Evolutionary conservation across 805 yeast species (phyloP), one percentile per base, ranked within the genome.

Genomic region (Ogataea populi-albae): DNA sequence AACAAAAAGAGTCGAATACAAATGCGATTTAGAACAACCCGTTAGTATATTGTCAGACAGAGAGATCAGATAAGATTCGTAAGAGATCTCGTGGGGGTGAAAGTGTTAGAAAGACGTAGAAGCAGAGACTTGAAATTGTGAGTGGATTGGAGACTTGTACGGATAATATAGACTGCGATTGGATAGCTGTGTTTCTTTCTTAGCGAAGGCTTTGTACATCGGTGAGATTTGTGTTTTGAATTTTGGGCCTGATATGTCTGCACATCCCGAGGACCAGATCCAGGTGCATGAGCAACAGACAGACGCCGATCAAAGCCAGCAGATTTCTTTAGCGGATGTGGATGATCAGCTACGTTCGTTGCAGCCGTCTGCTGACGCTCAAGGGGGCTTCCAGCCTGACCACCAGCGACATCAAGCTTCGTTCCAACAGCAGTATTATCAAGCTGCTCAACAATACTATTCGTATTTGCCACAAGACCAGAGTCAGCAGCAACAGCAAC

Each of bases 291-390:
- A 25, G 7, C 37, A 17, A 14, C 45, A 37, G 26, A 26, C 25
- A 12, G 26, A 37, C 9, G 38, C 37, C 9, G 41, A 43, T 26
- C 30, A 23, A 16, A 17, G 25, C 11, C 41, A 38, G 7, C 47
- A 44, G 16, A 47, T 47, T 12, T 38, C 46, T 4, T 26, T 50
- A n/a, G 47, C 50, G 6, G 55, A 50, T 26, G 57, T 50, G 8
- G 57, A 52, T 33, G 55, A 46, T 24, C 47, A 49, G 25, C 32
- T 52, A n/a, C 43, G 51, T 9, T 46, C 50, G 15, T 24, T 50
- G n/a, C 51, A 45, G 26, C 39, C 39, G 8, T 9, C 34, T 7
- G 21, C 34, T 6, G 30, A 17, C 8, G 14, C 28, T 7, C 28
- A 25, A n/a, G 28, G 14, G 7, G 28, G 15, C 9, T 25, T 9